phyloP scores from a whole-genome alignment of 257 asterid species.

The Solanum clarkiae region DNA sequence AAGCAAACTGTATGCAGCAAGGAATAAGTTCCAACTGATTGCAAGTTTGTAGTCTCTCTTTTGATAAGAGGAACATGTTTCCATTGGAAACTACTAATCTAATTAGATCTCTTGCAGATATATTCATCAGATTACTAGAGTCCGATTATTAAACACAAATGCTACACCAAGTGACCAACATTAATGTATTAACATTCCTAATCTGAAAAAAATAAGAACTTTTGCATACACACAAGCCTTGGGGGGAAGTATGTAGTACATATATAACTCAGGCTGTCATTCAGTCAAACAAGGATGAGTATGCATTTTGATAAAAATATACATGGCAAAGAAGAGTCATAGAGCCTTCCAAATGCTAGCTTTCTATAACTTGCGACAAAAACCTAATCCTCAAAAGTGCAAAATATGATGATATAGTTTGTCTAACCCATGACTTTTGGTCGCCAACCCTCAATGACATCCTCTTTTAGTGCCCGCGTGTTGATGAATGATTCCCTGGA shows the following conservation, averaged over 20 bases:
- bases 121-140: background rate
- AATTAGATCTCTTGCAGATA: background rate
- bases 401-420: background rate
- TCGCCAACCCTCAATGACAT: conserved; percentile 90
- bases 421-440: conserved; percentile 60
- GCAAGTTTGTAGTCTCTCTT: background rate
- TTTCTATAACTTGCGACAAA: background rate
- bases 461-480: conserved; percentile 54
- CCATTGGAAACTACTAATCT: background rate
- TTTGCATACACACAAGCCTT: background rate
- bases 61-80: background rate
- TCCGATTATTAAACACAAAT: background rate
- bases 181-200: background rate
- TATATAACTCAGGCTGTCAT: background rate
- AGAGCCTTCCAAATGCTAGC: background rate
- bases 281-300: background rate
- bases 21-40: background rate
- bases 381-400: background rate
- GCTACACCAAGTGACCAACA: background rate
- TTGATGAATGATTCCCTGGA: conserved; percentile 67
- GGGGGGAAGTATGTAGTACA: background rate
- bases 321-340: background rate
- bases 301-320: background rate
- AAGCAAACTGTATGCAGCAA: background rate
- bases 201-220: background rate